Percentiles rank a stretch among this genome's conserved stretches.
Conservation (phyloP, 805 yeast genomes). For the Candida maesae region DNA sequence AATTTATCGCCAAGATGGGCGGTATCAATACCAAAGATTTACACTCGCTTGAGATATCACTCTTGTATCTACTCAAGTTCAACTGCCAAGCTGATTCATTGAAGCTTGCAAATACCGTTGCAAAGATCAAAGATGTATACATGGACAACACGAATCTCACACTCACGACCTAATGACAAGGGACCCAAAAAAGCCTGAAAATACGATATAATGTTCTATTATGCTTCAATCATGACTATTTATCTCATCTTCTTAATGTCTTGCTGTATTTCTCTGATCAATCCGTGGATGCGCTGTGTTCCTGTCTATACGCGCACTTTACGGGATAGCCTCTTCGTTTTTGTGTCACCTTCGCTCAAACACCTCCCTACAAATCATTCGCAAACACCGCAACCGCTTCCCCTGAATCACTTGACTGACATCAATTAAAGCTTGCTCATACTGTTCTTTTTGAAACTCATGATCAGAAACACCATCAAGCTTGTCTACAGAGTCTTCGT, state of each 20-base stretch:
- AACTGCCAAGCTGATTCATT: constrained; percentile 36
- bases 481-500: constrained; percentile 7
- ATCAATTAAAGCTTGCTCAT: too few species aligned
- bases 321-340: background rate
- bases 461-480: constrained; percentile 14
- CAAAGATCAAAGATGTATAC: constrained; percentile 3
- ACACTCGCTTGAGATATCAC: constrained; percentile 44
- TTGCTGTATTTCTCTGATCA: too few species aligned
- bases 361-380: too few species aligned
- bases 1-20: constrained; percentile 42
- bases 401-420: too few species aligned
- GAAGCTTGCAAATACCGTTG: constrained; percentile 1
- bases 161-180: constrained; percentile 3
- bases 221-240: too few species aligned
- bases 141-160: background rate
- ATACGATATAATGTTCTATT: too few species aligned
- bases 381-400: too few species aligned
- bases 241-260: background rate
- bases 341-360: background rate
- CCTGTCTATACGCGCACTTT: too few species aligned
- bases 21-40: constrained; percentile 43
- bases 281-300: too few species aligned
- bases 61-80: constrained; percentile 47
- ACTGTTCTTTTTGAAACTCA: background rate
- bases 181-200: background rate